Conservation (phyloP, 257 asterid species). For the Forsythia suspensa region DNA sequence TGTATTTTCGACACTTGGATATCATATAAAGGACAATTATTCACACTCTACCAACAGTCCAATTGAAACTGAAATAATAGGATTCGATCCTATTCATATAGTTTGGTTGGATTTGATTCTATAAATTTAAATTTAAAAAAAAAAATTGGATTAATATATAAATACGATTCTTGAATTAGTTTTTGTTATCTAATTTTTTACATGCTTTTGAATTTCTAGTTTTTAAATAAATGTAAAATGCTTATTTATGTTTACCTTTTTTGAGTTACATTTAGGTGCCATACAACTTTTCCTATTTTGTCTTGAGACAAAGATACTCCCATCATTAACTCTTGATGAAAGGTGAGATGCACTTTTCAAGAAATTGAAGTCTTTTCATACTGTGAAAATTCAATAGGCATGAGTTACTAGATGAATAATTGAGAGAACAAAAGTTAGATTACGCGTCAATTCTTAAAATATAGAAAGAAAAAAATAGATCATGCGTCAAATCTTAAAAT, state of each 20-base stretch:
- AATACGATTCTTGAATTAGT: too few species aligned
- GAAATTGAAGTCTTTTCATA: neutral
- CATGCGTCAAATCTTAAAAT: neutral
- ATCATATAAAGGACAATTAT: neutral
- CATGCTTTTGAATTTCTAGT: neutral
- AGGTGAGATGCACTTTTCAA: neutral
- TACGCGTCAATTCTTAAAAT: neutral
- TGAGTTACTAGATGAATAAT: neutral
- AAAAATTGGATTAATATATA: too few species aligned
- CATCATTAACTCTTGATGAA: neutral
- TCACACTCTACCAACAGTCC: neutral
- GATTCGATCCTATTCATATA: too few species aligned
- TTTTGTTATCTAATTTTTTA: neutral
- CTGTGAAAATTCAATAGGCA: neutral
- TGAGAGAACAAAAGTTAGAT: neutral
- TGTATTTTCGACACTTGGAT: neutral
- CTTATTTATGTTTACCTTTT: neutral
- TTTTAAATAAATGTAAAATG: neutral
- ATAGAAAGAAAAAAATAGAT: neutral
- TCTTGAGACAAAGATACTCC: neutral
- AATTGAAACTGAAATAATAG: neutral
- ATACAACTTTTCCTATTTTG: neutral
- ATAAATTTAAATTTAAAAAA: neutral
- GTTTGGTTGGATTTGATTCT: neutral
- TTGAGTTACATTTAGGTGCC: neutral